Evolutionary conservation across 805 yeast species (phyloP).

Genomic region (Nakazawaea wickerhamii): DNA sequence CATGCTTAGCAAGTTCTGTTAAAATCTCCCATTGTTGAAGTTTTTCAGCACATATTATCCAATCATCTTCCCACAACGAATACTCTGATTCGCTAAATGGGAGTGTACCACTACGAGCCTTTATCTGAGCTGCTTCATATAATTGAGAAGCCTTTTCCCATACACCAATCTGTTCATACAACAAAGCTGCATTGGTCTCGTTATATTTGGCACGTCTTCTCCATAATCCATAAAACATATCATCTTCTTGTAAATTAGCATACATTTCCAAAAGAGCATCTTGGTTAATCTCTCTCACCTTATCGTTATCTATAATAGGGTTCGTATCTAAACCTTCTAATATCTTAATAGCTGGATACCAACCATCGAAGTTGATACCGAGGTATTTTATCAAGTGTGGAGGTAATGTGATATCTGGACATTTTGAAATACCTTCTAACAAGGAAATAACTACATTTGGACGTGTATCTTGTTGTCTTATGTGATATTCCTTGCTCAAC

Average conservation of each 20-base stretch:
- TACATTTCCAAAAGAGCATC: constrained; percentile 91
- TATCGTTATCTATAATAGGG: constrained; percentile 61
- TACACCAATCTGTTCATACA: constrained; percentile 90
- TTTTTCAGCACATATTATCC: constrained; percentile 97
- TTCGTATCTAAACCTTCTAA: constrained; percentile 64
- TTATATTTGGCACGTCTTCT: constrained; percentile 91
- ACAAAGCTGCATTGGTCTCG: constrained; percentile 88
- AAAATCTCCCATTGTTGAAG: constrained; percentile 97
- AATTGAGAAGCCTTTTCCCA: constrained; percentile 93
- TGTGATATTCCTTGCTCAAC: constrained; percentile 85
- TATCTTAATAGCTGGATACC: constrained; percentile 86
- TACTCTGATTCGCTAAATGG: constrained; percentile 96
- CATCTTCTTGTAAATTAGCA: constrained; percentile 85
- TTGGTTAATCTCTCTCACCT: constrained; percentile 76
- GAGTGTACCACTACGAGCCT: constrained; percentile 89
- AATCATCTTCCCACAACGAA: constrained; percentile 96
- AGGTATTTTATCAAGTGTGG: constrained; percentile 89
- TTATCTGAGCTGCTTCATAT: constrained; percentile 94
- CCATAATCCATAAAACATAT: constrained; percentile 98
- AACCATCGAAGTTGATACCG: constrained; percentile 81
- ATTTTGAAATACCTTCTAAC: constrained; percentile 74
- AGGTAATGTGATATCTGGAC: constrained; percentile 75
- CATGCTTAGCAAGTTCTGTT: constrained; percentile 95
- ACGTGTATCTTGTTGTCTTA: constrained; percentile 79
- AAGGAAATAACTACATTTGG: constrained; percentile 85